Conservation (phyloP, 129 eudicot genomes). For the Oenanthe sinensis region DNA sequence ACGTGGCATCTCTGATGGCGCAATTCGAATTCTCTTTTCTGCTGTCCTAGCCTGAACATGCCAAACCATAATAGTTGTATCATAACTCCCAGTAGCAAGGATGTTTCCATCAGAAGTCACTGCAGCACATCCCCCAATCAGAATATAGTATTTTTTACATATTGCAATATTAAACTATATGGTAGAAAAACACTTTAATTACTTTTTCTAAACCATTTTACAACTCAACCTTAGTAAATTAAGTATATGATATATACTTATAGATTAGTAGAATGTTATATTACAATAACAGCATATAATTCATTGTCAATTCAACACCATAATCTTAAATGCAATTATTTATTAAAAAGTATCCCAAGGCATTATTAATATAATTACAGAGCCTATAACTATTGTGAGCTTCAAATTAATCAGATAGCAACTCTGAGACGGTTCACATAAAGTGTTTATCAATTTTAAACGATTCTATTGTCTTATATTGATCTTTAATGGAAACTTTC, state of each 20-base stretch:
- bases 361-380: not conserved
- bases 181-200: not conserved
- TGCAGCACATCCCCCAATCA: constrained; percentile 23
- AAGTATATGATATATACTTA: not conserved
- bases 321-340: not conserved
- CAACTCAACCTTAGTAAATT: not conserved
- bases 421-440: not conserved
- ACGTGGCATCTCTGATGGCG: constrained; percentile 48
- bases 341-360: not conserved
- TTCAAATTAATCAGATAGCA: not conserved
- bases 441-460: not conserved
- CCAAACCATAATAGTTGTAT: constrained; percentile 99
- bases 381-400: not conserved
- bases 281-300: not conserved
- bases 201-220: not conserved
- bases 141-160: not conserved
- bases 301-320: not conserved
- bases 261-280: not conserved
- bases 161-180: not conserved
- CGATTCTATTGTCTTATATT: not conserved
- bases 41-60: constrained; percentile 51
- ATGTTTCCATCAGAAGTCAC: constrained; percentile 93
- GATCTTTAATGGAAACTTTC: not conserved
- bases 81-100: constrained; percentile 93
- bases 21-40: constrained; percentile 53